Percentiles rank a stretch among this genome's conserved stretches.
Evolutionary conservation across 768 basidiomycete species (phyloP).

Genomic region (Gymnopilus junonius): DNA sequence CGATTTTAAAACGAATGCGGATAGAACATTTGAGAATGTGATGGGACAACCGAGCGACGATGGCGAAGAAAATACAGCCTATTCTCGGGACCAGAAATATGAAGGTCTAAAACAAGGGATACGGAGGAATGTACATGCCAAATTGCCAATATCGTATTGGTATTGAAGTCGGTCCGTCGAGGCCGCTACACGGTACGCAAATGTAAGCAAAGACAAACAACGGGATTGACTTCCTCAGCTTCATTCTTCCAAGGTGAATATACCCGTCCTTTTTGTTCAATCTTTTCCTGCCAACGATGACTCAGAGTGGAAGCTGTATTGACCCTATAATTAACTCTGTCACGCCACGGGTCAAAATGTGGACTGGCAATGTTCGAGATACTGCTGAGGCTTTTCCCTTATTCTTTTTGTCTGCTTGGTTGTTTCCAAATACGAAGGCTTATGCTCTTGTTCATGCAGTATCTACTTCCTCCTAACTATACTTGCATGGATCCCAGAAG

Average conservation of each 20-base stretch:
- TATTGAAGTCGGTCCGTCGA: neutral
- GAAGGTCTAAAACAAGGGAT: neutral
- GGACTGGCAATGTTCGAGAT: constrained; percentile 88
- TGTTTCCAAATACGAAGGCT: neutral
- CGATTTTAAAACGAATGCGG: neutral
- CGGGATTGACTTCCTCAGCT: neutral
- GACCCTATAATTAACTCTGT: constrained; percentile 48
- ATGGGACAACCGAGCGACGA: neutral
- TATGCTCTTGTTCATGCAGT: neutral
- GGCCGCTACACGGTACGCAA: neutral
- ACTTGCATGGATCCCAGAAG: constrained; percentile 74
- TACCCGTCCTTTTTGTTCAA: neutral
- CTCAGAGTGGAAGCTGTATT: constrained; percentile 92
- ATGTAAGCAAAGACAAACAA: neutral
- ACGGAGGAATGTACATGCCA: neutral
- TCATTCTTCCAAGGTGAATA: neutral
- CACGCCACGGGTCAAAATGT: constrained; percentile 61
- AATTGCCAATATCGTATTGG: neutral
- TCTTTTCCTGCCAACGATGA: constrained; percentile 58
- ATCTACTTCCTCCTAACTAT: constrained; percentile 14
- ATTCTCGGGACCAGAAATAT: neutral
- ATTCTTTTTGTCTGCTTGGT: constrained; percentile 4
- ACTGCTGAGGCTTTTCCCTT: constrained; percentile 73
- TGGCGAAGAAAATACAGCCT: neutral
- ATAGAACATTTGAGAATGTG: neutral